These are phyloP conservation scores for Coffea humblotiana DNA, from an alignment of 305 asterid genomes.

Conservation along the genomic window DNA sequence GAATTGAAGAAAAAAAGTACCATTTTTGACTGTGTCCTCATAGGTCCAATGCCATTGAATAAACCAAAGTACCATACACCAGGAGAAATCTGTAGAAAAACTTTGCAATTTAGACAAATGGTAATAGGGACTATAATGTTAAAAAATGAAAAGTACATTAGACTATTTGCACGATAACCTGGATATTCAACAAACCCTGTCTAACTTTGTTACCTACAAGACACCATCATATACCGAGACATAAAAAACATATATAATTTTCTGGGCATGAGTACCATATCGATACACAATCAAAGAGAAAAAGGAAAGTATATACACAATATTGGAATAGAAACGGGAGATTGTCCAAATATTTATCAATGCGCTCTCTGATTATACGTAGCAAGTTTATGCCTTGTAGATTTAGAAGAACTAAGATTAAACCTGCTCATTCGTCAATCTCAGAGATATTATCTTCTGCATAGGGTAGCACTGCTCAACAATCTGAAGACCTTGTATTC, in stretches of 20 bases:
- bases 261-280: too few species aligned
- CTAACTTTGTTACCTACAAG: neutral
- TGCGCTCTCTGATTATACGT: neutral
- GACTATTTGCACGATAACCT: conserved; percentile 7
- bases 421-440: conserved; percentile 86
- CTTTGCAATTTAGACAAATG: conserved; percentile 12
- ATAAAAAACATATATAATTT: neutral
- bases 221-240: neutral
- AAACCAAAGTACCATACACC: conserved; percentile 91
- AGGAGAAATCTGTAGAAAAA: conserved; percentile 68
- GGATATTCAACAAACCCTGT: neutral
- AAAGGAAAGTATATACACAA: neutral
- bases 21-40: conserved; percentile 94
- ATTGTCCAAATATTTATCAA: neutral
- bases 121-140: neutral
- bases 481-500: conserved; percentile 57
- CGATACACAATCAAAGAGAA: neutral
- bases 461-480: conserved; percentile 82
- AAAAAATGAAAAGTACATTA: conserved; percentile 4
- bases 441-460: conserved; percentile 70
- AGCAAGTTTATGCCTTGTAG: neutral
- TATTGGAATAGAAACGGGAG: neutral
- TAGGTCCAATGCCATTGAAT: conserved; percentile 88
- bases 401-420: neutral
- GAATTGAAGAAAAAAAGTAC: conserved; percentile 37